Evolutionary conservation across 1,284 basidiomycete species (phyloP).

Genomic region (Sphagnurus paluster): DNA sequence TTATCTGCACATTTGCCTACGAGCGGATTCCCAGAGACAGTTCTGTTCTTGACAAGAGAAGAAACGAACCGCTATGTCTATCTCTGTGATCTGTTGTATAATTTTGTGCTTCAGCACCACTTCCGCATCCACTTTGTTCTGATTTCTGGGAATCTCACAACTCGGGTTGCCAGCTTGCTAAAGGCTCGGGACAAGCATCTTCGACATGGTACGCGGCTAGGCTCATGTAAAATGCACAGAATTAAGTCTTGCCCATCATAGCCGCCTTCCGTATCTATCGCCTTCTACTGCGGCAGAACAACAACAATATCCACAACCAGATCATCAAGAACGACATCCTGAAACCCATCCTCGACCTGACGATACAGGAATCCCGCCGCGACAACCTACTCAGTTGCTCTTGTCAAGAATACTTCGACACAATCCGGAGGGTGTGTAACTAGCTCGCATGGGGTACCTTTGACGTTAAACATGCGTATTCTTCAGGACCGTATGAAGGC

Average conservation of each 20-base stretch:
- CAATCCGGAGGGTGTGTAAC: constrained; percentile 74
- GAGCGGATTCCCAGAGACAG: constrained; percentile 39
- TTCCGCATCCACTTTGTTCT: constrained; percentile 92
- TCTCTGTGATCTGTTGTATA: constrained; percentile 89
- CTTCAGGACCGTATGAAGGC: constrained; percentile 85
- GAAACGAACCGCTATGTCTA: constrained; percentile 78
- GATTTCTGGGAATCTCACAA: constrained; percentile 74
- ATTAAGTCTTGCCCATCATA: constrained; percentile 32
- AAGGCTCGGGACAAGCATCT: constrained; percentile 89
- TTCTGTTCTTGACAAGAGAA: constrained; percentile 63
- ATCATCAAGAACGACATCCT: constrained; percentile 86
- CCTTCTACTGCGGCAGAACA: constrained; percentile 81
- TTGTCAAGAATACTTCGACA: constrained; percentile 94
- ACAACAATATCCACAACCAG: constrained; percentile 84
- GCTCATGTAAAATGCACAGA: neutral
- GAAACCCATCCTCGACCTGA: constrained; percentile 81
- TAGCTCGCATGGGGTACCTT: constrained; percentile 15
- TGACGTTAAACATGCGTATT: too few relatives aligned
- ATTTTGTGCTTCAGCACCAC: constrained; percentile 85
- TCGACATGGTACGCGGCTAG: constrained; percentile 69
- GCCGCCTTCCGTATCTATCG: constrained; percentile 92
- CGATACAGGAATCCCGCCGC: constrained; percentile 76
- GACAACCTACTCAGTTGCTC: constrained; percentile 95
- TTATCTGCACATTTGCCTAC: neutral
- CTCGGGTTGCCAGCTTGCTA: constrained; percentile 77